Conservation (phyloP, 2,329 filamentous ascomycete genomes). For the Piedraia hortae region DNA sequence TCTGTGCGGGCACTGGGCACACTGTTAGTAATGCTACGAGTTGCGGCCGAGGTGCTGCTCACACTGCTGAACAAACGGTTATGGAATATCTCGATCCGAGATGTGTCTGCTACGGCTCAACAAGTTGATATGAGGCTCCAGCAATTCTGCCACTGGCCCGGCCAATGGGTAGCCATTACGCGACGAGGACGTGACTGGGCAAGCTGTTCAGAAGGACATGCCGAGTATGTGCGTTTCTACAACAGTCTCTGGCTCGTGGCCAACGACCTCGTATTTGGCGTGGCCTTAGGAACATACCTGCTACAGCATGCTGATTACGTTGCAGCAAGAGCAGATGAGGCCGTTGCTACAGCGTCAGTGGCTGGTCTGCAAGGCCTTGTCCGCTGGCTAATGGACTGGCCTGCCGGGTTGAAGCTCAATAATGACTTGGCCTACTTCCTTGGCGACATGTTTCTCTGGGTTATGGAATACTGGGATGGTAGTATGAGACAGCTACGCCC, state of each 20-base stretch:
- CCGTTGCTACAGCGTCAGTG: constrained; percentile 62
- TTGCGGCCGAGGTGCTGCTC: constrained; percentile 54
- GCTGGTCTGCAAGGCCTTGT: constrained; percentile 72
- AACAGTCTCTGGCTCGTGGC: constrained; percentile 96
- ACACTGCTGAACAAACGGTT: constrained; percentile 54
- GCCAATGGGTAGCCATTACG: constrained; percentile 81
- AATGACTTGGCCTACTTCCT: constrained; percentile 80
- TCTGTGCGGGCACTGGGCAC: constrained; percentile 58
- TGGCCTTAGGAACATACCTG: constrained; percentile 85
- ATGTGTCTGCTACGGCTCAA: constrained; percentile 86
- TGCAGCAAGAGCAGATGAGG: constrained; percentile 45
- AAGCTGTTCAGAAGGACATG: constrained; percentile 80
- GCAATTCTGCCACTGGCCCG: constrained; percentile 97
- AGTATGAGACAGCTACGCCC: constrained; percentile 57
- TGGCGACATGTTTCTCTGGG: constrained; percentile 88
- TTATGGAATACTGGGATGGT: constrained; percentile 89
- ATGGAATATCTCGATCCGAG: constrained; percentile 81
- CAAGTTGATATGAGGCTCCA: constrained; percentile 91
- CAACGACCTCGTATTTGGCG: constrained; percentile 96
- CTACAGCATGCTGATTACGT: constrained; percentile 81
- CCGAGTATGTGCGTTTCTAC: constrained; percentile 96
- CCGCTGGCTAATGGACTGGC: constrained; percentile 85
- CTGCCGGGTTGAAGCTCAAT: constrained; percentile 83
- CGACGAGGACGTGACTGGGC: constrained; percentile 79
- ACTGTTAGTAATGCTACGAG: constrained; percentile 46